Percentiles rank a stretch among this genome's conserved stretches.
Evolutionary conservation across 2,329 filamentous ascomycete species (phyloP).

Genomic region (Microdochium trichocladiopsis): DNA sequence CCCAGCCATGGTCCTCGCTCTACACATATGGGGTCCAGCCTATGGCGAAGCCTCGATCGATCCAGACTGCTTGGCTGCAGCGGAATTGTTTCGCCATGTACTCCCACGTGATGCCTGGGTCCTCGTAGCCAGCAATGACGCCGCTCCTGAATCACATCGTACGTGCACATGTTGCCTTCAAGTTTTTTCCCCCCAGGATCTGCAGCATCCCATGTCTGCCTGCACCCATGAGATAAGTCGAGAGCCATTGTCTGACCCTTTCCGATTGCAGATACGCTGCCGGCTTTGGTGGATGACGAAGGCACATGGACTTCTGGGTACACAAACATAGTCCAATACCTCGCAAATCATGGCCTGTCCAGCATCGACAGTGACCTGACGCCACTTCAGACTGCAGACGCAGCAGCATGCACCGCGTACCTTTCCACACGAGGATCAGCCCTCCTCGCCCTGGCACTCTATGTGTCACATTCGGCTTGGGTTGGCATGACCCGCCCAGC

Average conservation of each 20-base stretch:
- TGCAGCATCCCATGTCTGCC: too few relatives aligned
- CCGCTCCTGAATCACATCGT: slow-evolving; percentile 65
- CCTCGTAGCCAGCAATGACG: slow-evolving; percentile 67
- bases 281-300: slow-evolving; percentile 33
- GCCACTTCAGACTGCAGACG: slow-evolving; percentile 35
- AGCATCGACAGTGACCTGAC: slow-evolving; percentile 32
- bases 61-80: slow-evolving; percentile 77
- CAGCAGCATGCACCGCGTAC: slow-evolving; percentile 56
- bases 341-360: slow-evolving; percentile 26
- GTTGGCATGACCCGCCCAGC: slow-evolving; percentile 67
- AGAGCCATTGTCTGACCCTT: slow-evolving; percentile 6
- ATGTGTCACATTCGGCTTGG: slow-evolving; percentile 88
- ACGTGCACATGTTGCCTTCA: slow-evolving; percentile 30
- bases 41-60: slow-evolving; percentile 89
- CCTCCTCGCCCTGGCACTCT: slow-evolving; percentile 80
- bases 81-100: slow-evolving; percentile 66
- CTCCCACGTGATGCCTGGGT: slow-evolving; percentile 56
- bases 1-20: slow-evolving; percentile 36
- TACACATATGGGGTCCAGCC: slow-evolving; percentile 86
- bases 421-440: slow-evolving; percentile 67
- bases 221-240: too few relatives aligned
- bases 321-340: slow-evolving; percentile 50
- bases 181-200: too few relatives aligned
- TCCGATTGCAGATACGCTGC: slow-evolving; percentile 4
- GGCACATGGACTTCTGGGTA: slow-evolving; percentile 53